Evolutionary conservation across 208 protist genomes (phyloP), one percentile per base, ranked within the genome.

Genomic region (Trypanosoma platydactyli): DNA sequence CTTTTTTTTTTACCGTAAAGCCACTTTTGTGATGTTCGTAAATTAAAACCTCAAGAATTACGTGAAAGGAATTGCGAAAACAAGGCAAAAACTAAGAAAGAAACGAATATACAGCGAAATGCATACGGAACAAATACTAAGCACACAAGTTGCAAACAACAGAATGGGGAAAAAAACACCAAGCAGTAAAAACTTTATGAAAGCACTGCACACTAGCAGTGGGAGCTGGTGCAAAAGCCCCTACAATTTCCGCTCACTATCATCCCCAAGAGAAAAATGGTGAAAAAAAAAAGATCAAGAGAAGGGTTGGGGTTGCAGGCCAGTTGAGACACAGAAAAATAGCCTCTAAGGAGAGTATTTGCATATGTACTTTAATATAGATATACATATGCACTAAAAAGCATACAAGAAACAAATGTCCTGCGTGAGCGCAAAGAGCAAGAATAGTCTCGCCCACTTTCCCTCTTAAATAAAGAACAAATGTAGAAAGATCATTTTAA

Each of bases 271-370:
- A 38, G 33, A 24, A 25, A 25, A 30, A 30, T 1, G 54, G 20
- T 41, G 60, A 38, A 30, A 68, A 71, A 24, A 33, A 55, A 5
- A 49, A 35, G 30, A 12, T 51, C 2, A 15, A 12, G 55, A 57
- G 54, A 24, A 67, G 27, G 57, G 62, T n/a, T n/a, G n/a, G n/a
- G n/a, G n/a, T n/a, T n/a, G n/a, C n/a, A n/a, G n/a, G n/a, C n/a
- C n/a, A n/a, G n/a, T n/a, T n/a, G n/a, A n/a, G n/a, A n/a, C n/a
- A 59, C 9, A 65, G 57, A 68, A 65, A 70, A 70, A 50, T 13
- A 12, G 42, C n/a, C 6, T 64, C 13, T 5, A 69, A 44, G 29
- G 29, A 60, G 22, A 42, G 59, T 54, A 44, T 6, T 41, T 45
- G 4, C 40, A 67, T 45, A 29, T 56, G 24, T 29, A 48, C 15